Conservation (phyloP, 208 protist species). For the Trypanosoma mega region DNA sequence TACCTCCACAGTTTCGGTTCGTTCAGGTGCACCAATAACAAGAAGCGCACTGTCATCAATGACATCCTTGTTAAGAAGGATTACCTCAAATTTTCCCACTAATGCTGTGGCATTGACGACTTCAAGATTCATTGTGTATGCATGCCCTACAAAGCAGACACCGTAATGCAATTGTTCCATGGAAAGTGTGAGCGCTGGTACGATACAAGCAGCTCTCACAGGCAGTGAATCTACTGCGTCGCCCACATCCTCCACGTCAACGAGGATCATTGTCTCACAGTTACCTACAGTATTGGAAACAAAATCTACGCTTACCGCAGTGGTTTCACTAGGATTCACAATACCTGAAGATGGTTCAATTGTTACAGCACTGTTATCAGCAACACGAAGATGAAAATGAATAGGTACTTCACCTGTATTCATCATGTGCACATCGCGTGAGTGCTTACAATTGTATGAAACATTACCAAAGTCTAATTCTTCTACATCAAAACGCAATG, state of each 20-base stretch:
- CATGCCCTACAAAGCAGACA: conserved; percentile 89
- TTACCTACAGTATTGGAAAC: conserved; percentile 72
- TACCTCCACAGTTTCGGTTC: conserved; percentile 23
- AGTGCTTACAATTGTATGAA: conserved; percentile 90
- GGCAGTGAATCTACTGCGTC: conserved; percentile 83
- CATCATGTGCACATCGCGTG: conserved; percentile 61
- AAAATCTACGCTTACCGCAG: conserved; percentile 78
- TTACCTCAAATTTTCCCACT: conserved; percentile 91
- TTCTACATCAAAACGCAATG: conserved; percentile 91
- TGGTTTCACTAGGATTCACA: conserved; percentile 56
- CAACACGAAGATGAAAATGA: conserved; percentile 79
- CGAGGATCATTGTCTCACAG: conserved; percentile 81
- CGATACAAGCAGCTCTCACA: conserved; percentile 80
- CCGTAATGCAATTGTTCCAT: conserved; percentile 81
- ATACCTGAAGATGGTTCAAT: conserved; percentile 67
- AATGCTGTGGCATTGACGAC: conserved; percentile 91
- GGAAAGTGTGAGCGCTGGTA: conserved; percentile 78
- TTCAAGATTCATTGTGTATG: conserved; percentile 83
- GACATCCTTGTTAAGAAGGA: conserved; percentile 55
- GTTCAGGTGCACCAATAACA: conserved; percentile 35
- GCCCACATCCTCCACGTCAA: conserved; percentile 94
- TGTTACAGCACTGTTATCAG: conserved; percentile 71
- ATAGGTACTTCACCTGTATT: conserved; percentile 96
- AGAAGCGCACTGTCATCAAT: conserved; percentile 29
- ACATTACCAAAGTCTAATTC: conserved; percentile 94